These are phyloP conservation scores for Phytophthora brassicae DNA, from an alignment of 352 stramenopile species.

Conservation along the genomic window DNA sequence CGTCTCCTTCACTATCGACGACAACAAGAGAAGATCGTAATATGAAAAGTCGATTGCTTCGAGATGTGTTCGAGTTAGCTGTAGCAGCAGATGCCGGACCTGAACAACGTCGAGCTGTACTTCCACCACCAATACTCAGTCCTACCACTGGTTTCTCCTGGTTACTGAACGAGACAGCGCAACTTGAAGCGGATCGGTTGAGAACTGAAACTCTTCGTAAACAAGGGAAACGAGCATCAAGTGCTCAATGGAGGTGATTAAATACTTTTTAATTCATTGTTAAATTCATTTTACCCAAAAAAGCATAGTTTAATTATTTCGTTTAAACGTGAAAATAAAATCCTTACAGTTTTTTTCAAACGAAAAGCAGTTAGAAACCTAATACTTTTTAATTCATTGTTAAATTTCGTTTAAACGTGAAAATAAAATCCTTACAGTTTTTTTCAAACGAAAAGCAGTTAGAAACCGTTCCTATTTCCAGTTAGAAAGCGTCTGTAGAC, in stretches of 20 bases:
- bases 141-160: constrained; percentile 67
- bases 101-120: constrained; percentile 41
- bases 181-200: constrained; percentile 54
- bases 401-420: background rate
- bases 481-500: background rate
- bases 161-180: constrained; percentile 67
- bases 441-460: constrained; percentile 5
- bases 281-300: background rate
- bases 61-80: constrained; percentile 70
- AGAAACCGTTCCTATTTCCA: no score
- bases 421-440: no score
- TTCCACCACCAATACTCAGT: constrained; percentile 47
- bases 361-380: constrained; percentile 6
- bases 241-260: constrained; percentile 37
- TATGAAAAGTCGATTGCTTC: constrained; percentile 75
- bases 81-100: constrained; percentile 50
- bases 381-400: constrained; percentile 5
- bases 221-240: constrained; percentile 42
- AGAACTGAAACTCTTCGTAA: constrained; percentile 50
- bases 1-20: constrained; percentile 70
- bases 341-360: no score
- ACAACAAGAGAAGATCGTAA: constrained; percentile 75
- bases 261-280: background rate
- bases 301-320: background rate
- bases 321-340: no score